These are phyloP conservation scores for Syzygium aqueum DNA, from an alignment of 345 rosid species.

Conservation along the genomic window DNA sequence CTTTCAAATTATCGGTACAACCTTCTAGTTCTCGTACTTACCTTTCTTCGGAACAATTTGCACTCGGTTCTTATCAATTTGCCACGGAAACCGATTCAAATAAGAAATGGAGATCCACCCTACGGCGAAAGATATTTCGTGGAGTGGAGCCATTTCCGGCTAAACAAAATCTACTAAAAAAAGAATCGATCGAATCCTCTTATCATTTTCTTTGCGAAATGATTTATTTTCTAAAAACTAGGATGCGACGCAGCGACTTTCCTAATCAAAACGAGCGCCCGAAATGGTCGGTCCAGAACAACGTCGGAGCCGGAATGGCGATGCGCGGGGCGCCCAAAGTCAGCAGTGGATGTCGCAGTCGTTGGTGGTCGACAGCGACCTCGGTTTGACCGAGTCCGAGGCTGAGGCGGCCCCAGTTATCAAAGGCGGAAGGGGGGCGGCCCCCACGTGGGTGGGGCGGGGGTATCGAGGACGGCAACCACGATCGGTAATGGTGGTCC, in stretches of 20 bases:
- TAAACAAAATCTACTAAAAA: not conserved
- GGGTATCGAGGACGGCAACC: not conserved
- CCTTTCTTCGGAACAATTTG: not conserved
- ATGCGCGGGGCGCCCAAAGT: not conserved
- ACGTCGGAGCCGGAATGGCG: not conserved
- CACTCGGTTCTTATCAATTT: not conserved
- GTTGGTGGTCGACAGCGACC: not conserved
- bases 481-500: not conserved
- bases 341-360: not conserved
- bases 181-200: too few relatives aligned
- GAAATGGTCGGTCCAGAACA: too few relatives aligned
- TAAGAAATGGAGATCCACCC: not conserved
- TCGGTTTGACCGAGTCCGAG: not conserved
- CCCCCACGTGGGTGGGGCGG: not conserved
- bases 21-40: not conserved
- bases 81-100: not conserved
- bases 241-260: too few relatives aligned
- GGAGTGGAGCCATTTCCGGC: not conserved
- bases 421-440: not conserved
- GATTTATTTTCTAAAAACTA: too few relatives aligned
- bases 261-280: too few relatives aligned
- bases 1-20: not conserved
- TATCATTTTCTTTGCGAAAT: too few relatives aligned
- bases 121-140: not conserved
- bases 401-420: not conserved